Conservation (phyloP, 305 asterid species). For the Fraxinus albicans region DNA sequence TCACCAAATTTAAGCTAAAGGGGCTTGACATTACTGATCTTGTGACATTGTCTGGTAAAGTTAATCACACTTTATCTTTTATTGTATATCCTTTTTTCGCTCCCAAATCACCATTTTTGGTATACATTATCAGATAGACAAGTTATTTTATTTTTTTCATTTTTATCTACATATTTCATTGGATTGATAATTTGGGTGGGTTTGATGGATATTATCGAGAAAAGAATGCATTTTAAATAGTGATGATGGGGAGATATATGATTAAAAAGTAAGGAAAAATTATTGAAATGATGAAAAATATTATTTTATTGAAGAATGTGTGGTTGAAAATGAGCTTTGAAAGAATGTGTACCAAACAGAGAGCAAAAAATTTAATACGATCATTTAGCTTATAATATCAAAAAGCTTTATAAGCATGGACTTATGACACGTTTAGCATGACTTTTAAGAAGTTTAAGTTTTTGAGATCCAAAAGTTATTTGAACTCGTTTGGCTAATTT, state of each 20-base stretch:
- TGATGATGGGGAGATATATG: too few relatives aligned
- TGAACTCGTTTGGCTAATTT: neutral
- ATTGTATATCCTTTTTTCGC: neutral
- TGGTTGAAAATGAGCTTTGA: too few relatives aligned
- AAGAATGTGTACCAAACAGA: too few relatives aligned
- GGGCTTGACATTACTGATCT: conserved; percentile 82
- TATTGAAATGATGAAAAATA: too few relatives aligned
- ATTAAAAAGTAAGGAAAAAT: too few relatives aligned
- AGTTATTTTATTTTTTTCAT: neutral
- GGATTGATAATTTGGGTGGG: neutral
- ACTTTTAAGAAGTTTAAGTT: too few relatives aligned
- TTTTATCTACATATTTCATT: neutral
- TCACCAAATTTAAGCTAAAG: conserved; percentile 69
- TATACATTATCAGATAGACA: neutral
- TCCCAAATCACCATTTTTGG: neutral
- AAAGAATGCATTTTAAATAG: too few relatives aligned
- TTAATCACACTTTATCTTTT: neutral
- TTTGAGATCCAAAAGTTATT: neutral
- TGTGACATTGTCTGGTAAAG: conserved; percentile 80
- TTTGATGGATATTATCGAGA: too few relatives aligned
- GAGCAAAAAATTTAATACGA: too few relatives aligned
- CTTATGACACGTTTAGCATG: neutral
- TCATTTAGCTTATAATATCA: too few relatives aligned
- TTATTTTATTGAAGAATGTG: too few relatives aligned
- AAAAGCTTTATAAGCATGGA: neutral